phyloP scores from a whole-genome alignment of 345 rosid genomes.

The Hibiscus syriacus region DNA sequence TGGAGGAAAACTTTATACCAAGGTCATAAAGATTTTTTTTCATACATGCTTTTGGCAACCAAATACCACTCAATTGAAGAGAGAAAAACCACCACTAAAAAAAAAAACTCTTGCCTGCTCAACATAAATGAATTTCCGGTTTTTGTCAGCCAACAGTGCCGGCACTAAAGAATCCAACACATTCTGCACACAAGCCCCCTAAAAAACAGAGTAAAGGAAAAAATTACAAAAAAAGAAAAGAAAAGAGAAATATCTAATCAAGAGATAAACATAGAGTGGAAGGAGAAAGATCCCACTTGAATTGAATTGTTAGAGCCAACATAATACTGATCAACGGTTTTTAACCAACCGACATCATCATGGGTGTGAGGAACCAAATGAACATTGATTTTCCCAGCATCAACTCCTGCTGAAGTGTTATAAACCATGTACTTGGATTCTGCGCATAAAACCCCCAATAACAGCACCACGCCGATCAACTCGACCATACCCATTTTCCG shows the following conservation, averaged over 20 bases:
- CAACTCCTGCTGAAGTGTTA: slow-evolving; percentile 78
- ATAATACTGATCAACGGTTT: slow-evolving; percentile 97
- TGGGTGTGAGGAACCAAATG: slow-evolving; percentile 93
- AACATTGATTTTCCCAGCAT: slow-evolving; percentile 78
- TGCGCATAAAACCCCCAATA: slow-evolving; percentile 30
- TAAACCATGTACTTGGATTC: slow-evolving; percentile 70
- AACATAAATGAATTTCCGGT: slow-evolving; percentile 81
- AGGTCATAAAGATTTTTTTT: neutral
- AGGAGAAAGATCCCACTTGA: slow-evolving; percentile 44
- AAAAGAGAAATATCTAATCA: neutral
- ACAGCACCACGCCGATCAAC: slow-evolving; percentile 14
- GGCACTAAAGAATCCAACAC: slow-evolving; percentile 89
- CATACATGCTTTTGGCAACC: neutral
- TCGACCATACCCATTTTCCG: slow-evolving; percentile 17
- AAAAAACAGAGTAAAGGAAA: too few relatives aligned
- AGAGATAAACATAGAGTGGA: neutral
- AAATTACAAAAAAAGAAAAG: too few relatives aligned
- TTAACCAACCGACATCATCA: slow-evolving; percentile 97
- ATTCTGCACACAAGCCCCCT: slow-evolving; percentile 96
- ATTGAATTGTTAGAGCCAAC: slow-evolving; percentile 96
- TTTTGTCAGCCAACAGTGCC: slow-evolving; percentile 79
- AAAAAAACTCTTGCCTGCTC: slow-evolving; percentile 47
- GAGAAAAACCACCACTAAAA: slow-evolving; percentile 8
- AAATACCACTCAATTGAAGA: slow-evolving; percentile 10
- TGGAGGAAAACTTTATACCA: neutral